Evolutionary conservation across 2,329 filamentous ascomycete species (phyloP).

Genomic region (Sporothrix dimorphospora): DNA sequence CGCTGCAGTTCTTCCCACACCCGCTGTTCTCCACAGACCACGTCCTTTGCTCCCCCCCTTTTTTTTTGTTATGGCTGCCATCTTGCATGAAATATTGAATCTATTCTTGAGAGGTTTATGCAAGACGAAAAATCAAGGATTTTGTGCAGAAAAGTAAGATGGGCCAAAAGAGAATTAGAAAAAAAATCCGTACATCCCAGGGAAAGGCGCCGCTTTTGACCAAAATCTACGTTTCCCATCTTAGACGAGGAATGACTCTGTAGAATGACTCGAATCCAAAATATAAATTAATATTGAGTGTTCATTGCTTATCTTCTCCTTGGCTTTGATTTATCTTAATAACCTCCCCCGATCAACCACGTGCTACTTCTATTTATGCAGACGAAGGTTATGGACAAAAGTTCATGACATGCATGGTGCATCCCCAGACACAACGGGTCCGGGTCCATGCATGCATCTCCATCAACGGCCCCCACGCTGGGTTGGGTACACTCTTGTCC

Average conservation of each 20-base stretch:
- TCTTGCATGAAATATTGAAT: slow-evolving; percentile 7
- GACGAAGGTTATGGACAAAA: background rate
- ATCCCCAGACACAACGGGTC: background rate
- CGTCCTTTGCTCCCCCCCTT: too few relatives aligned
- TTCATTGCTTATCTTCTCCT: too few relatives aligned
- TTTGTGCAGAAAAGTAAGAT: background rate
- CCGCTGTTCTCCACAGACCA: background rate
- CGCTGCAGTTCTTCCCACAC: background rate
- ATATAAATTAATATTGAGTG: too few relatives aligned
- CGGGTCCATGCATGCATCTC: background rate
- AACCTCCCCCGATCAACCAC: too few relatives aligned
- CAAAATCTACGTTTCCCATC: background rate
- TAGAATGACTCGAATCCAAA: too few relatives aligned
- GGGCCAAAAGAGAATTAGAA: background rate
- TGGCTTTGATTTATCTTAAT: too few relatives aligned
- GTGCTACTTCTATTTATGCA: too few relatives aligned
- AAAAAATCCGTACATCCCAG: background rate
- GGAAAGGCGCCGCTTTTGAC: too few relatives aligned
- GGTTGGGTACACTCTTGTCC: background rate
- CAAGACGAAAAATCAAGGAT: background rate
- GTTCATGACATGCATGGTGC: background rate
- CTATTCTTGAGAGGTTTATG: background rate
- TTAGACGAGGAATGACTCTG: background rate
- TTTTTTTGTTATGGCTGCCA: background rate
- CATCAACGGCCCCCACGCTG: background rate